Conservation (phyloP, 2,329 filamentous ascomycete genomes). For the Sodiomyces alkalinus region DNA sequence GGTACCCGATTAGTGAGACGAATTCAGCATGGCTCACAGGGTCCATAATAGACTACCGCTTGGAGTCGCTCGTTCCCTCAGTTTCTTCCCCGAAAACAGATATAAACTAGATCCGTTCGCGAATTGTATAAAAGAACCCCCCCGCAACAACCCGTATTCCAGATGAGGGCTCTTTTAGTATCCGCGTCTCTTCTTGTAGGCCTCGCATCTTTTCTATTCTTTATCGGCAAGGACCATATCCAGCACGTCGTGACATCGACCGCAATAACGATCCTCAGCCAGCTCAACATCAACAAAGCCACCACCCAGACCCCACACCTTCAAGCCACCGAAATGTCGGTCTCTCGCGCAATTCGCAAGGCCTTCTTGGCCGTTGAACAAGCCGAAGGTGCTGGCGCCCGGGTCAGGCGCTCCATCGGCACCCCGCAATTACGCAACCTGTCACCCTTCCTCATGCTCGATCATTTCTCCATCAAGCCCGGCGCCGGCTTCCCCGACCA, state of each 20-base stretch:
- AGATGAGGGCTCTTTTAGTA: too few relatives aligned
- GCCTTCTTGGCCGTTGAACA: conserved; percentile 76
- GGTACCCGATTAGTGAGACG: too few relatives aligned
- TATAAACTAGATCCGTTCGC: too few relatives aligned
- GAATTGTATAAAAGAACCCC: too few relatives aligned
- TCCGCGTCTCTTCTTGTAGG: too few relatives aligned
- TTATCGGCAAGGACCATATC: conserved; percentile 13
- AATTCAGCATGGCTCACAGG: too few relatives aligned
- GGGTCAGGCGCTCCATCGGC: conserved; percentile 76
- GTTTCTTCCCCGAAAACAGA: too few relatives aligned
- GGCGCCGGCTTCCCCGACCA: conserved; percentile 88
- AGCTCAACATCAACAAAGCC: conserved; percentile 3
- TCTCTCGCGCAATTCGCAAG: conserved; percentile 63
- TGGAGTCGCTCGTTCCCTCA: too few relatives aligned
- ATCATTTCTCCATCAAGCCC: conserved; percentile 70
- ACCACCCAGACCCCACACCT: too few relatives aligned
- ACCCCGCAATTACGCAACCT: conserved; percentile 73
- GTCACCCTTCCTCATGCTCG: conserved; percentile 89
- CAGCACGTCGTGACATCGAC: conserved; percentile 8
- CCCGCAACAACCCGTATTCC: too few relatives aligned
- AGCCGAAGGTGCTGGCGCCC: conserved; percentile 74
- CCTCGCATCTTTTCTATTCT: conserved; percentile 13
- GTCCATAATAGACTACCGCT: too few relatives aligned
- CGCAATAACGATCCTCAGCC: conserved; percentile 8
- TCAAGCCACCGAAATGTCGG: conserved; percentile 39